A percentile compares a stretch with the other conserved stretches of the same genome.
phyloP scores from a whole-genome alignment of 2,329 filamentous ascomycete genomes.

The Ophiocordyceps camponoti-leonardi region DNA sequence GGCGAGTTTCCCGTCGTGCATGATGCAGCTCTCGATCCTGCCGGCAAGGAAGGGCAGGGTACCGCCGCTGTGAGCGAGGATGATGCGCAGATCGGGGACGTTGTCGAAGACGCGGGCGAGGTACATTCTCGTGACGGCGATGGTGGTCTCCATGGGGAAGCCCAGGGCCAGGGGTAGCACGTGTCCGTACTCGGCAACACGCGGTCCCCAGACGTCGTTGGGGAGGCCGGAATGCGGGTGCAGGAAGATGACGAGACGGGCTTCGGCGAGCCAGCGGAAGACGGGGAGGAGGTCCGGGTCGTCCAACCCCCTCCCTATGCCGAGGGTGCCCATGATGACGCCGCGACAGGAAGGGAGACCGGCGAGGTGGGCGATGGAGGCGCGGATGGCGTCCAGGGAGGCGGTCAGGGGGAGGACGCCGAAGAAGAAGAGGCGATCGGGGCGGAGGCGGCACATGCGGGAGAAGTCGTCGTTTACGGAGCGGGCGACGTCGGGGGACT shows the following conservation, averaged over 20 bases:
- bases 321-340: slow-evolving; percentile 77
- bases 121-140: slow-evolving; percentile 75
- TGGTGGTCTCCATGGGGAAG: slow-evolving; percentile 85
- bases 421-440: slow-evolving; percentile 64
- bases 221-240: slow-evolving; percentile 89
- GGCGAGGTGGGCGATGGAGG: slow-evolving; percentile 46
- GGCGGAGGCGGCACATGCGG: slow-evolving; percentile 46
- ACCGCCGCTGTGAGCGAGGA: slow-evolving; percentile 78
- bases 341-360: slow-evolving; percentile 54
- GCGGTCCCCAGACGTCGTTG: slow-evolving; percentile 58
- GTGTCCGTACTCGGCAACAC: slow-evolving; percentile 62
- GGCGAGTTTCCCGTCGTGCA: slow-evolving; percentile 64
- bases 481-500: slow-evolving; percentile 44
- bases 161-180: slow-evolving; percentile 73
- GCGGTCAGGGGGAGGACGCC: slow-evolving; percentile 65
- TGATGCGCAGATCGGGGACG: slow-evolving; percentile 49
- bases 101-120: slow-evolving; percentile 73
- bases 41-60: slow-evolving; percentile 81
- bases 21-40: slow-evolving; percentile 71
- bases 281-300: slow-evolving; percentile 58
- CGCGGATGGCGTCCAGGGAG: slow-evolving; percentile 39
- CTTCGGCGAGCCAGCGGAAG: slow-evolving; percentile 49
- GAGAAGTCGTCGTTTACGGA: slow-evolving; percentile 68
- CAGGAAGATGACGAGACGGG: slow-evolving; percentile 55
- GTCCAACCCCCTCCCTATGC: slow-evolving; percentile 65